Base-by-base conservation (phyloP, 306 rosid genomes). In the Prosopis cineraria region DNA sequence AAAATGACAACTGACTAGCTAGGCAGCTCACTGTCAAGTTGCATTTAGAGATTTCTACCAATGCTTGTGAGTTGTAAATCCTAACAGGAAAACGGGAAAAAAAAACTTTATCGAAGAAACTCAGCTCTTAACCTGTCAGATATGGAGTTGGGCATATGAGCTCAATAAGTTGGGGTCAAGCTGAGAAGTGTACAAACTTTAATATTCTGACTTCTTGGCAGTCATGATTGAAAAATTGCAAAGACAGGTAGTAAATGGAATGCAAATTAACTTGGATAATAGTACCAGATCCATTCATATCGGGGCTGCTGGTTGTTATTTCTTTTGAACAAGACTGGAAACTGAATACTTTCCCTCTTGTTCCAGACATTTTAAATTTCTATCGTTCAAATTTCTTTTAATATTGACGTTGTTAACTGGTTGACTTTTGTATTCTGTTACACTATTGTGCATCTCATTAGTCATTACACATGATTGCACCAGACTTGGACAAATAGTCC, bases 181-280 rank as follows among this genome's bases (percentile, higher is more conserved):
- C 70, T 78, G 25, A 78, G 37, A 65, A 55, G 34, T 33, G 43
- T 78, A 20, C 33, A 34, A 24, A 25, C 17, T 78, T 43, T 12
- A 43, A 34, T 6, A 16, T 31, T 27, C 43, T 16, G 41, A 34
- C 50, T 70, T 56, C 81, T 58, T 43, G 50, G 63, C 29, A 43
- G 64, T 71, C 63, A 7, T 52, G 47, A 76, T 40, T 82, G 41
- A 53, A 63, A 39, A 40, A 20, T 62, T 39, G 25, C 30, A 43
- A 59, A 34, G 75, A 37, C 33, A 14, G 19, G n/a, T 6, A 59
- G 7, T 68, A 62, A 22, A 29, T 31, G 64, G 31, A 37, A 70
- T 30, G 27, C 73, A 60, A 70, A 60, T 43, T 58, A 68, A 68
- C 67, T 70, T 70, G 36, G 74, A 76, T 30, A 6, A 34, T 71